Conservation (phyloP, 768 basidiomycete genomes). For the Neoboletus subvelutipes region DNA sequence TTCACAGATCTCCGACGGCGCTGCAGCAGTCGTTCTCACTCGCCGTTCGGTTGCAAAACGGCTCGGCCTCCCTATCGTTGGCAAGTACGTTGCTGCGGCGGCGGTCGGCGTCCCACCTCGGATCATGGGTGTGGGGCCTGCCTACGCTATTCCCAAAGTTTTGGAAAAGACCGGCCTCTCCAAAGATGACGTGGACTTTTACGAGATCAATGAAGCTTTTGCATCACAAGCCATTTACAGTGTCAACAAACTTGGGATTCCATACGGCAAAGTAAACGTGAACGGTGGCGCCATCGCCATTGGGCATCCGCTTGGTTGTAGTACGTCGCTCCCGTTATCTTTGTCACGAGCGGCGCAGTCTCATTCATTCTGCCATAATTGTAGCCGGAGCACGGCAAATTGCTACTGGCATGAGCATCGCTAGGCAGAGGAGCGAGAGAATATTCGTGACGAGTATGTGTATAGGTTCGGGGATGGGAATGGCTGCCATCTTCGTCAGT, state of each 20-base stretch:
- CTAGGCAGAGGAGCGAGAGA: slow-evolving; percentile 71
- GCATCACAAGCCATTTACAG: slow-evolving; percentile 79
- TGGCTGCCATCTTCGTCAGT: slow-evolving; percentile 83
- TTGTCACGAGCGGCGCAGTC: background rate
- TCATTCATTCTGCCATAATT: slow-evolving; percentile 7
- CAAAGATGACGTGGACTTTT: slow-evolving; percentile 80
- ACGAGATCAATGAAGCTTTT: slow-evolving; percentile 91
- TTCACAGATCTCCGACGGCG: slow-evolving; percentile 90
- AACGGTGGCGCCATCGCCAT: slow-evolving; percentile 89
- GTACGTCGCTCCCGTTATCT: slow-evolving; percentile 42
- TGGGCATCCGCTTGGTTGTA: slow-evolving; percentile 86
- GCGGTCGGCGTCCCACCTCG: slow-evolving; percentile 81
- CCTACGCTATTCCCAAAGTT: slow-evolving; percentile 78
- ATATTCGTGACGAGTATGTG: slow-evolving; percentile 93
- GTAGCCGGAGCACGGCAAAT: slow-evolving; percentile 83
- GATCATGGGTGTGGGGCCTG: slow-evolving; percentile 92
- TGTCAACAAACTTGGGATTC: slow-evolving; percentile 66
- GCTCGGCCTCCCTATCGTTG: slow-evolving; percentile 82
- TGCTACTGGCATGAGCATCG: slow-evolving; percentile 79
- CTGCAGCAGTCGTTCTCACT: slow-evolving; percentile 83
- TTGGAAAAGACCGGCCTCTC: slow-evolving; percentile 66
- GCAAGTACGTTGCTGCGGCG: slow-evolving; percentile 74
- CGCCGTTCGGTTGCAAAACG: slow-evolving; percentile 77
- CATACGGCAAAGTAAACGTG: slow-evolving; percentile 78
- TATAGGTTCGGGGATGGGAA: slow-evolving; percentile 87